A percentile compares a stretch with the other conserved stretches of the same genome.
Evolutionary conservation across 208 protist genomes (phyloP).

Genomic region (Trypanosoma cruzi): DNA sequence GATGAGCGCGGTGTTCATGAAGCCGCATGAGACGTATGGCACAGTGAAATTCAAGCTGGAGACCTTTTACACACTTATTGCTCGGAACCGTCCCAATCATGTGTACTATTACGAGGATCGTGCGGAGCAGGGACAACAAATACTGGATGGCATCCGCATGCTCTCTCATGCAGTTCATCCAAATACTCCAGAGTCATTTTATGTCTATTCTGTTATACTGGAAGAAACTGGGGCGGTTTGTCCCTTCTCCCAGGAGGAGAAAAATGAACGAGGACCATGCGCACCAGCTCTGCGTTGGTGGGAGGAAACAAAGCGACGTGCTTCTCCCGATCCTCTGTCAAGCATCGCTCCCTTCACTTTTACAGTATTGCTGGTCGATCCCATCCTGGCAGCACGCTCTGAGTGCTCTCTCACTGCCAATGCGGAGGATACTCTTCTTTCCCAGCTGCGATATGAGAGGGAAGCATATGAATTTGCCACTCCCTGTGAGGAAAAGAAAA

Average conservation of each 20-base stretch:
- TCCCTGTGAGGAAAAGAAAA: neutral
- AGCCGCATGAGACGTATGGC: constrained; percentile 63
- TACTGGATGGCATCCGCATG: constrained; percentile 55
- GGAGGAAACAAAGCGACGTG: constrained; percentile 24
- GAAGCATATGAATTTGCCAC: constrained; percentile 5
- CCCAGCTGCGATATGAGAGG: constrained; percentile 31
- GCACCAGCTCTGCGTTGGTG: constrained; percentile 34
- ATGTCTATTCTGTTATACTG: constrained; percentile 6
- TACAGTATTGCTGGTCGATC: constrained; percentile 44
- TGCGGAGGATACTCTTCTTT: constrained; percentile 38
- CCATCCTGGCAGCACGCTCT: constrained; percentile 26
- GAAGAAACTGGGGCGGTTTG: constrained; percentile 11
- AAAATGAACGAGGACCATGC: constrained; percentile 13
- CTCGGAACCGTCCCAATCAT: constrained; percentile 34
- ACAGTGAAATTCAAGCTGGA: constrained; percentile 80
- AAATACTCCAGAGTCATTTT: constrained; percentile 4
- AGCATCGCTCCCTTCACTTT: constrained; percentile 44
- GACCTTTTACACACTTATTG: constrained; percentile 55
- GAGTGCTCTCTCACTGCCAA: constrained; percentile 34
- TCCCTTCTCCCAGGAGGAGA: neutral
- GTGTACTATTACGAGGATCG: constrained; percentile 89
- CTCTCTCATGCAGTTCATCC: constrained; percentile 46
- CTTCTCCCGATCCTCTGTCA: constrained; percentile 7
- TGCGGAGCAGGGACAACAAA: constrained; percentile 50
- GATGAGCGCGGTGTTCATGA: constrained; percentile 62